A percentile compares a stretch with the other conserved stretches of the same genome.
Conservation (phyloP, 2,329 filamentous ascomycete species). For the Claviceps africana region DNA sequence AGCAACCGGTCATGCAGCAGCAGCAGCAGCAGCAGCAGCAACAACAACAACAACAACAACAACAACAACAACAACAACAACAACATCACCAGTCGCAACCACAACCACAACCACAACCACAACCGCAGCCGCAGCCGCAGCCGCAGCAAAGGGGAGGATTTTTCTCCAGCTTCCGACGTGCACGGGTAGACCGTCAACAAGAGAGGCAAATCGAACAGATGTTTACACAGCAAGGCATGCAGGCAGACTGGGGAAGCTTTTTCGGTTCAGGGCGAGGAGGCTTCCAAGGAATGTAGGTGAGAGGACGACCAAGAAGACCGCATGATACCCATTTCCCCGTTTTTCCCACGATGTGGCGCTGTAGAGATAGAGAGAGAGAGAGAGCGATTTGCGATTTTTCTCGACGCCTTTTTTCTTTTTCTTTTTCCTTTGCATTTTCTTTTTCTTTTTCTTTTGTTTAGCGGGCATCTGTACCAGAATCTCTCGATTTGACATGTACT, state of each 20-base stretch:
- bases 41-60: constrained; percentile 10
- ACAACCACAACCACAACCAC: constrained; percentile 4
- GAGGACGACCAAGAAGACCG: constrained; percentile 8
- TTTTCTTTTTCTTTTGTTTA: constrained; percentile 7
- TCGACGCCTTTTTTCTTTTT: background rate
- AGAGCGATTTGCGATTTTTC: no score
- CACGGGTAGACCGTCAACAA: constrained; percentile 15
- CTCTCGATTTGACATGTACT: constrained; percentile 5
- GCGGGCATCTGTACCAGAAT: background rate
- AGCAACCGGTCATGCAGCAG: constrained; percentile 9
- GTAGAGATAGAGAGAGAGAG: background rate
- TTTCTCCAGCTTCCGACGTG: constrained; percentile 13
- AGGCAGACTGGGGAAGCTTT: constrained; percentile 32
- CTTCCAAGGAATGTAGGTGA: constrained; percentile 29
- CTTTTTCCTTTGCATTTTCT: background rate
- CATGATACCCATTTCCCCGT: constrained; percentile 23
- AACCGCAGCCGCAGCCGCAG: constrained; percentile 9
- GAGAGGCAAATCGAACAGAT: constrained; percentile 35
- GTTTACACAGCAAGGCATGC: constrained; percentile 32
- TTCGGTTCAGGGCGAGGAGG: constrained; percentile 29
- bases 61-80: constrained; percentile 1
- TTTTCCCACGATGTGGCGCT: background rate
- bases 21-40: constrained; percentile 15
- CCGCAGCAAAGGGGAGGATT: constrained; percentile 16
- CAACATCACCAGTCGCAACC: constrained; percentile 11